These are phyloP conservation scores for Sugiyamaella xylanicola DNA, from an alignment of 1,139 yeast genomes.

Conservation along the genomic window DNA sequence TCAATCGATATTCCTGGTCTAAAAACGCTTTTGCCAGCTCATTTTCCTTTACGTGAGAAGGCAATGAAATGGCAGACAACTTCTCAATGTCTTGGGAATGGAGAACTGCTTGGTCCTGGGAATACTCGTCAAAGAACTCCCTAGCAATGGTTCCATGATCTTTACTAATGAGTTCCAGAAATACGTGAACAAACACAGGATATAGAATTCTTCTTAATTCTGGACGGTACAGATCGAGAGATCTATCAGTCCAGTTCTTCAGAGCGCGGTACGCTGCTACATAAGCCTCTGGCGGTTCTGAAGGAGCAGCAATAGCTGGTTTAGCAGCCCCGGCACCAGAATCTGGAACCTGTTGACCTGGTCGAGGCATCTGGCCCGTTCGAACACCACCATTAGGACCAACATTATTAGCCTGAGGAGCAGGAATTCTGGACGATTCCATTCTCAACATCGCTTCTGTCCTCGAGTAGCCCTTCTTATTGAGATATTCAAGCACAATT, in stretches of 20 bases:
- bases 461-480: conserved; percentile 89
- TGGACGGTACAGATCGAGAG: conserved; percentile 88
- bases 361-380: conserved; percentile 23
- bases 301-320: conserved; percentile 14
- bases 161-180: conserved; percentile 72
- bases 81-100: conserved; percentile 79
- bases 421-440: conserved; percentile 76
- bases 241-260: conserved; percentile 87
- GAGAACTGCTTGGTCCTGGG: conserved; percentile 69
- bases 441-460: conserved; percentile 93
- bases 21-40: conserved; percentile 77
- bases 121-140: conserved; percentile 71
- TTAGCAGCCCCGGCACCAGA: conserved; percentile 4
- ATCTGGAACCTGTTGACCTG: conserved; percentile 12
- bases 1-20: conserved; percentile 69
- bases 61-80: conserved; percentile 71
- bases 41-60: conserved; percentile 81
- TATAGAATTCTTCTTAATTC: conserved; percentile 81
- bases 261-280: conserved; percentile 76
- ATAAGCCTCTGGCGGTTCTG: conserved; percentile 59
- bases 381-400: conserved; percentile 30
- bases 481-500: conserved; percentile 87
- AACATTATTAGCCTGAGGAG: conserved; percentile 46
- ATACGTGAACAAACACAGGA: conserved; percentile 90
- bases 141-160: conserved; percentile 64